phyloP scores from a whole-genome alignment of 2,329 filamentous ascomycete genomes.

The Arthrobotrys conoides region DNA sequence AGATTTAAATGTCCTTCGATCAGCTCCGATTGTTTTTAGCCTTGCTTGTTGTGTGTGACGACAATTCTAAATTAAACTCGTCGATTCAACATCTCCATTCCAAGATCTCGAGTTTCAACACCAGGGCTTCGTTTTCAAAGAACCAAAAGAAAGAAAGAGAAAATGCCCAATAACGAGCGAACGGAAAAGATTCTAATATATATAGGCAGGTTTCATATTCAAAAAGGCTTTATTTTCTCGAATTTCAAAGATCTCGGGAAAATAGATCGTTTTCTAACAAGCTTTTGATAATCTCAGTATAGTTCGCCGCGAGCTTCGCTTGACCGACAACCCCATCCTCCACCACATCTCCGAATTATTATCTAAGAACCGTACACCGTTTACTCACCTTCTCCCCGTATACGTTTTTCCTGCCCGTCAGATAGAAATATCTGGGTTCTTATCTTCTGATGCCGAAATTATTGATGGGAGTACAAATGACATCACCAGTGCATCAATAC shows the following conservation, averaged over 20 bases:
- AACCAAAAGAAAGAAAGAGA: neutral
- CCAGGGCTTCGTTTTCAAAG: neutral
- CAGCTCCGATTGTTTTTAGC: neutral
- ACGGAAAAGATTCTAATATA: slow-evolving; percentile 37
- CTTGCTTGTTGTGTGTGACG: neutral
- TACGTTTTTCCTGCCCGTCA: slow-evolving; percentile 80
- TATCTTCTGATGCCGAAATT: slow-evolving; percentile 67
- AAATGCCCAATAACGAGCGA: slow-evolving; percentile 28
- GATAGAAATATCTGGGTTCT: slow-evolving; percentile 81
- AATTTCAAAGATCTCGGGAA: neutral
- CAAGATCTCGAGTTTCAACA: slow-evolving; percentile 22
- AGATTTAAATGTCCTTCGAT: neutral
- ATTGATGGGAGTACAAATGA: neutral
- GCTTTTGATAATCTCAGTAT: neutral
- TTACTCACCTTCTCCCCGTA: slow-evolving; percentile 79
- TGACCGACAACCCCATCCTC: slow-evolving; percentile 81
- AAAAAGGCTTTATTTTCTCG: neutral
- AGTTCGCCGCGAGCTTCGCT: slow-evolving; percentile 79
- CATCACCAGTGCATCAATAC: neutral
- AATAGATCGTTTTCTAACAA: slow-evolving; percentile 1
- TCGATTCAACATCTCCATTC: slow-evolving; percentile 35
- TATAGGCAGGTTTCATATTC: slow-evolving; percentile 23
- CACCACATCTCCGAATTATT: slow-evolving; percentile 67
- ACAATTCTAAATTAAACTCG: neutral
- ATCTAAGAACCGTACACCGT: slow-evolving; percentile 31